Evolutionary conservation across 495 filamentous ascomycete species (phyloP), one percentile per base, ranked within the genome.

Genomic region (Aspergillus diversus): DNA sequence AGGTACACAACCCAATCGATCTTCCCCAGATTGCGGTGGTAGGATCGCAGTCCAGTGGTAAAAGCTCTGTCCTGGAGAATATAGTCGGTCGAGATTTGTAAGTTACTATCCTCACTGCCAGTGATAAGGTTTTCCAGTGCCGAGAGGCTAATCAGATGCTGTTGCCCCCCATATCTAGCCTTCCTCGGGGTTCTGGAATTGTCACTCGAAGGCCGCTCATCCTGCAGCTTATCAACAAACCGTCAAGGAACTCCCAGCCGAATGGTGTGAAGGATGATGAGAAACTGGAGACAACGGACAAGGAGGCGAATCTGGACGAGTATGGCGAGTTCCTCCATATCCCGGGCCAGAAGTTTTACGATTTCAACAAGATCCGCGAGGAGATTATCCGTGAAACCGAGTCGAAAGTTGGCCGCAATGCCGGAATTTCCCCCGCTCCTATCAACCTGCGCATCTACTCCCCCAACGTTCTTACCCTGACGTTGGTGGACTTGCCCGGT

Each of bases 251-350:
- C 71, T 61, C 77, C 49, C 81, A 92, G 77, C 63, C 84, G 48
- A 99, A 98, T 73, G 96, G 95, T 51, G 83, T 89, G 55, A 85
- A 87, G 58, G 85, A 90, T 37, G 87, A 89, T 37, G 87, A 89
- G 47, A 76, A 87, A 63, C 55, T 79, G 63, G 82, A 94, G 64
- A 83, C 86, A 32, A 83, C 85, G 9, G 95, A 98, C 76, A 88
- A 88, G 71, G 91, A 91, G 61, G 88, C 92, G 66, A 99, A 99
- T 76, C 74, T 86, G 33, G 93, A 98, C 72, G 96, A 99, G 77
- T 98, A 96, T 89, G 96, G 95, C 79, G 96, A 99, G 82, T 99
- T 99, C 77, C 83, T 98, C 55, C 96, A 99, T 75, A 92, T 99
- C 61, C 96, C 95, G 39, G 95, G 95, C 66, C 91, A 99, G 81